These are phyloP conservation scores for Zychaea mexicana DNA, from an alignment of 371 early-diverging fungal species.

Conservation along the genomic window DNA sequence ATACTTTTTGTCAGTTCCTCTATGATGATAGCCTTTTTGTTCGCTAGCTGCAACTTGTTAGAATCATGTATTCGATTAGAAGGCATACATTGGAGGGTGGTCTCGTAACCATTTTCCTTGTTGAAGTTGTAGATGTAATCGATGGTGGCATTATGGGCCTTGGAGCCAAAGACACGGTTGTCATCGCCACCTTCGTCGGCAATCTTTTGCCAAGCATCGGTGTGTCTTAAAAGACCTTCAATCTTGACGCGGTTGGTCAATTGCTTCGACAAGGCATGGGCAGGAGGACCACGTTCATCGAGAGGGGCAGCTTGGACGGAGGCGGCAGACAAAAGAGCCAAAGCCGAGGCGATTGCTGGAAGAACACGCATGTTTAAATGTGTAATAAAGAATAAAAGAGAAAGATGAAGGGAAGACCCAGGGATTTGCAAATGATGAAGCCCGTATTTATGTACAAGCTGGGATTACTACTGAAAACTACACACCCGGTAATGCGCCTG, in stretches of 20 bases:
- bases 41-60: no score
- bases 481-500: no score
- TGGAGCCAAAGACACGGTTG: constrained; percentile 14
- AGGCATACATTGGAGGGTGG: neutral
- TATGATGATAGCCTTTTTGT: no score
- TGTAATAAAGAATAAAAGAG: neutral
- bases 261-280: constrained; percentile 11
- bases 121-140: constrained; percentile 9
- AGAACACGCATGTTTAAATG: constrained; percentile 3
- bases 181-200: constrained; percentile 1
- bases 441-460: no score
- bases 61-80: no score
- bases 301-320: constrained; percentile 3
- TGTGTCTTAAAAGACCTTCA: constrained; percentile 9
- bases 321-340: constrained; percentile 3
- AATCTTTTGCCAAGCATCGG: constrained; percentile 2
- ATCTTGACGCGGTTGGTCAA: constrained; percentile 6
- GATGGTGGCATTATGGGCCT: constrained; percentile 11
- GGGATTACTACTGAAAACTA: no score
- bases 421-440: no score
- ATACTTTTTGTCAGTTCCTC: no score
- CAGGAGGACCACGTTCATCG: constrained; percentile 12
- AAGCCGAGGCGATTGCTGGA: neutral
- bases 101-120: constrained; percentile 1
- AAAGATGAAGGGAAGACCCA: neutral